Percentiles rank a stretch among this genome's conserved stretches.
phyloP scores from a whole-genome alignment of 352 stramenopile species.

The Globisporangium yorkense region DNA sequence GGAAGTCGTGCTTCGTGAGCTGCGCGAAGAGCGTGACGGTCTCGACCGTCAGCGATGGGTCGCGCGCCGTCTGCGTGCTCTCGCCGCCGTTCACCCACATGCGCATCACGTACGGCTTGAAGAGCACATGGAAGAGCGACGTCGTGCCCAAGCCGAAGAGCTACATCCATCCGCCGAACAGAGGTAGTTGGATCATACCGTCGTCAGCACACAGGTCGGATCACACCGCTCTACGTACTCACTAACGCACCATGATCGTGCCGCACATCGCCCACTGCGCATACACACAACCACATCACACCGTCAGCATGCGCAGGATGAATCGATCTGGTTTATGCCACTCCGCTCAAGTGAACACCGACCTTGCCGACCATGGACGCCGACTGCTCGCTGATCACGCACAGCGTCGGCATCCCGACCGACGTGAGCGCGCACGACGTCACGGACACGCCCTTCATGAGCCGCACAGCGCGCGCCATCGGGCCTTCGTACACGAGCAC shows the following conservation, averaged over 20 bases:
- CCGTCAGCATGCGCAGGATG: background rate
- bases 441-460: conserved; percentile 86
- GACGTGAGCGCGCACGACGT: conserved; percentile 79
- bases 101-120: conserved; percentile 81
- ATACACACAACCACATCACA: background rate
- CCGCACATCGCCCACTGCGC: conserved; percentile 80
- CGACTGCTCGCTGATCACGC: conserved; percentile 65
- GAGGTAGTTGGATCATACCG: background rate
- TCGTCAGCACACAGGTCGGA: background rate
- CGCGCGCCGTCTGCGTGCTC: conserved; percentile 12
- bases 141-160: conserved; percentile 80
- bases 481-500: conserved; percentile 59
- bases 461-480: conserved; percentile 66
- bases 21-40: conserved; percentile 68
- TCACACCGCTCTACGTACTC: background rate
- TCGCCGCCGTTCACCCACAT: conserved; percentile 53
- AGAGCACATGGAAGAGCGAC: conserved; percentile 78
- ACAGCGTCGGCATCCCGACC: conserved; percentile 74
- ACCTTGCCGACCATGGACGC: conserved; percentile 72
- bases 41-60: conserved; percentile 53
- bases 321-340: background rate
- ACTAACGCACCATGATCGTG: conserved; percentile 62
- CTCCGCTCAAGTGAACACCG: background rate
- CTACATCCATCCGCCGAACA: conserved; percentile 10
- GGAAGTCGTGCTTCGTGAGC: conserved; percentile 44